Percentiles rank a stretch among this genome's conserved stretches.
These are phyloP conservation scores for Lantana camara DNA, from an alignment of 257 asterid genomes.

Conservation along the genomic window DNA sequence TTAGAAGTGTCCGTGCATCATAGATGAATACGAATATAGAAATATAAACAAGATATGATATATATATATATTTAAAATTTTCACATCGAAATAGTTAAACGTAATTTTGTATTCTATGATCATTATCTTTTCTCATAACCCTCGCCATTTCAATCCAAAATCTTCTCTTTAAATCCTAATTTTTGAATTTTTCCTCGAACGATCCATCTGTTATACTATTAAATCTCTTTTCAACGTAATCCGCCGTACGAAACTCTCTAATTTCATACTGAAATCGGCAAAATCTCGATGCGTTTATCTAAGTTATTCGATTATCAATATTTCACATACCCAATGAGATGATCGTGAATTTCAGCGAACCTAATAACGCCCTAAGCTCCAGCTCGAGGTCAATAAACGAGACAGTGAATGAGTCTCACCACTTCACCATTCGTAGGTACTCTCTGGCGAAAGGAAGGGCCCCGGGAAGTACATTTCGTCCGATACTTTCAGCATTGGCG, in stretches of 20 bases:
- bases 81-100: no score
- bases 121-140: not conserved
- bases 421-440: slow-evolving; percentile 79
- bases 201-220: not conserved
- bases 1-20: no score
- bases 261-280: slow-evolving; percentile 2
- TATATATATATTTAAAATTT: no score
- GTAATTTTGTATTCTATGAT: not conserved
- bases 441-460: slow-evolving; percentile 92
- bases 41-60: no score
- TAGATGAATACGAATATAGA: not conserved
- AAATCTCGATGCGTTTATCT: slow-evolving; percentile 7
- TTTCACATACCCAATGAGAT: slow-evolving; percentile 38
- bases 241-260: slow-evolving; percentile 16
- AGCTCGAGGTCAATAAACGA: slow-evolving; percentile 76
- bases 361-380: slow-evolving; percentile 38
- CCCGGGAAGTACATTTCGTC: slow-evolving; percentile 72
- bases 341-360: slow-evolving; percentile 47
- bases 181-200: not conserved
- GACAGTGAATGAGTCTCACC: slow-evolving; percentile 86
- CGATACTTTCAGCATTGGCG: slow-evolving; percentile 78
- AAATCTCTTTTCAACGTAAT: slow-evolving; percentile 6
- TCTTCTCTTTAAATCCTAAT: slow-evolving; percentile 23
- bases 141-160: slow-evolving; percentile 9
- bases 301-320: slow-evolving; percentile 30